phyloP scores from a whole-genome alignment of 2,329 filamentous ascomycete genomes.

The Fusarium agapanthi region DNA sequence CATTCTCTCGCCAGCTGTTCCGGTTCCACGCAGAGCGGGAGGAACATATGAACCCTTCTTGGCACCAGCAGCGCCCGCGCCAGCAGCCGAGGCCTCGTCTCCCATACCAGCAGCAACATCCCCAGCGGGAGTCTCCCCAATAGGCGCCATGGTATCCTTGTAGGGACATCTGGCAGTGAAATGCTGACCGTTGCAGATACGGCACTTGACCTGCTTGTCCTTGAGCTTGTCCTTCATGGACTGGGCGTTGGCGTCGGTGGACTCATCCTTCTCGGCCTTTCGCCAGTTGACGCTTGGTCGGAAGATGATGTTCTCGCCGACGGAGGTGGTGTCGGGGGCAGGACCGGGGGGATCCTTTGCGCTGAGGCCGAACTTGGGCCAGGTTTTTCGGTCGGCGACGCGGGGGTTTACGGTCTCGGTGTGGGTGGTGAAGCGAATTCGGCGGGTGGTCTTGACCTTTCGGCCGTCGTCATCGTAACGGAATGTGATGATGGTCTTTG shows the following conservation, averaged over 20 bases:
- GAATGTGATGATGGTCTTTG: slow-evolving; percentile 93
- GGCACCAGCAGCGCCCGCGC: slow-evolving; percentile 46
- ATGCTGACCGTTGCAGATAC: slow-evolving; percentile 98
- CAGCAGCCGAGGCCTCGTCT: slow-evolving; percentile 58
- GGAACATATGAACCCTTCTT: slow-evolving; percentile 91
- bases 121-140: slow-evolving; percentile 66
- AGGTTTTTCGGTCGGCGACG: slow-evolving; percentile 92
- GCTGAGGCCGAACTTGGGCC: slow-evolving; percentile 91
- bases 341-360: slow-evolving; percentile 86
- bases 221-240: slow-evolving; percentile 84
- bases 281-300: slow-evolving; percentile 93
- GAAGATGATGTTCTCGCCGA: slow-evolving; percentile 99
- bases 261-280: slow-evolving; percentile 84
- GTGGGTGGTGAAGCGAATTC: slow-evolving; percentile 90
- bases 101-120: slow-evolving; percentile 66
- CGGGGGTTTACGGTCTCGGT: slow-evolving; percentile 96
- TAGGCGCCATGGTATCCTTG: slow-evolving; percentile 98
- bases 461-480: slow-evolving; percentile 91
- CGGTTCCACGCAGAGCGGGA: slow-evolving; percentile 83
- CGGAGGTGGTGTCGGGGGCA: slow-evolving; percentile 86
- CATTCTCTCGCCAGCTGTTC: slow-evolving; percentile 81
- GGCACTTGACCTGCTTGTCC: slow-evolving; percentile 99
- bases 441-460: slow-evolving; percentile 96
- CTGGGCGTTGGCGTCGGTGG: slow-evolving; percentile 76
- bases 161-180: slow-evolving; percentile 99